phyloP scores from a whole-genome alignment of 495 filamentous ascomycete genomes.

The Aspergillus conjunctus region DNA sequence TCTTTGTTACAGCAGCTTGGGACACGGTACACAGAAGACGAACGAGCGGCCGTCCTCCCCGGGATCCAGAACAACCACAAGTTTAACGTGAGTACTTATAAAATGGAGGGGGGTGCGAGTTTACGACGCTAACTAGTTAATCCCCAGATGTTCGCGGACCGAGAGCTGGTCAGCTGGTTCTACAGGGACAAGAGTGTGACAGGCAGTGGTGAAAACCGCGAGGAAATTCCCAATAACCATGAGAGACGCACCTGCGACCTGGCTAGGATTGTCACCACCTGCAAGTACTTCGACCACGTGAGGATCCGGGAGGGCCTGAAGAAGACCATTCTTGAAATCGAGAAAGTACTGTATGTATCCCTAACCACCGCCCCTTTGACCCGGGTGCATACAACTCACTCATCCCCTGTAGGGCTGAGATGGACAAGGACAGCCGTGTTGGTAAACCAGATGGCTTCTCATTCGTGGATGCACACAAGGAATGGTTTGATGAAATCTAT shows the following conservation, averaged over 20 bases:
- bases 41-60: slow-evolving; percentile 4
- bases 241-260: slow-evolving; percentile 6
- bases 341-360: slow-evolving; percentile 9
- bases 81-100: slow-evolving; percentile 6
- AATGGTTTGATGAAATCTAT: neutral
- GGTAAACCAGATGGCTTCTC: neutral
- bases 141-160: slow-evolving; percentile 15
- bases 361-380: neutral
- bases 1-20: slow-evolving; percentile 12
- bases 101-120: neutral
- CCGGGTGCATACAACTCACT: neutral
- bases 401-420: neutral
- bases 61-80: slow-evolving; percentile 11
- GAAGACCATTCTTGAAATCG: neutral
- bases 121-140: neutral
- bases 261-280: slow-evolving; percentile 7
- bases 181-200: slow-evolving; percentile 1
- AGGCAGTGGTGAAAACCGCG: neutral
- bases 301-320: neutral
- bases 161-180: slow-evolving; percentile 5
- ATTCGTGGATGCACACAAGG: neutral
- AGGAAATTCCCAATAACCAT: neutral
- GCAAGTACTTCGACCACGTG: slow-evolving; percentile 5
- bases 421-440: neutral
- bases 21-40: neutral